Base-by-base conservation (phyloP, 805 yeast genomes). In the Yarrowia sp. region DNA sequence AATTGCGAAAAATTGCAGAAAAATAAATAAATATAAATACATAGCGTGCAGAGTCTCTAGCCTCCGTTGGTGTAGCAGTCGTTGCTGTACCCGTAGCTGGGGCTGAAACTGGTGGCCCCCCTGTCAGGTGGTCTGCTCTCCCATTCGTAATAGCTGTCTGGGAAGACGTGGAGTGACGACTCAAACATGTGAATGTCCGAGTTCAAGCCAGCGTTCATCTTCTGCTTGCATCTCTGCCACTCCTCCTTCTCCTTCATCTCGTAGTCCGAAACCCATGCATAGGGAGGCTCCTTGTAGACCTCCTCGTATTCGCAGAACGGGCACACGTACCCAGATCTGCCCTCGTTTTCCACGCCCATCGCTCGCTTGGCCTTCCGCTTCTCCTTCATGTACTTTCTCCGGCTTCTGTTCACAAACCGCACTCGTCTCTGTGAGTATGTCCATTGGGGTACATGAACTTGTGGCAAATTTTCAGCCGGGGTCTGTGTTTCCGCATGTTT, bases 251-350 rank as follows among this genome's bases (percentile, higher is more conserved):
- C 51, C n/a, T 13, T 29, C 24, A 18, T 19, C 18, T 44, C 51
- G 27, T 44, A 44, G 2, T 13, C 16, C 2, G 51, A 18, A 8
- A 44, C 29, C 51, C 27, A 19, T 29, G 51, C 33, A 27, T 19
- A 29, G 6, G 51, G 35, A 13, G 51, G 51, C 25, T 44, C 51
- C 8, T 29, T 44, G 35, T 29, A 44, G 24, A 44, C 19, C 3
- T 44, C 51, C 51, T 44, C 51, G 14, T 44, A 44, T 35, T 44
- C 51, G 9, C 51, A 44, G 10, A 44, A 44, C 4, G 51, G 51
- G 10, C 51, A 44, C 47, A 12, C 25, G 18, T n/a, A 25, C 46
- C 10, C 12, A 27, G 9, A 9, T 27, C 29, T 27, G 8, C 12
- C 6, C 29, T 2, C 10, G 8, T 7, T 27, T 27, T 27, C 29